These are phyloP conservation scores for Nectriaceae sp. DNA, from an alignment of 2,329 filamentous ascomycete genomes.

Conservation along the genomic window DNA sequence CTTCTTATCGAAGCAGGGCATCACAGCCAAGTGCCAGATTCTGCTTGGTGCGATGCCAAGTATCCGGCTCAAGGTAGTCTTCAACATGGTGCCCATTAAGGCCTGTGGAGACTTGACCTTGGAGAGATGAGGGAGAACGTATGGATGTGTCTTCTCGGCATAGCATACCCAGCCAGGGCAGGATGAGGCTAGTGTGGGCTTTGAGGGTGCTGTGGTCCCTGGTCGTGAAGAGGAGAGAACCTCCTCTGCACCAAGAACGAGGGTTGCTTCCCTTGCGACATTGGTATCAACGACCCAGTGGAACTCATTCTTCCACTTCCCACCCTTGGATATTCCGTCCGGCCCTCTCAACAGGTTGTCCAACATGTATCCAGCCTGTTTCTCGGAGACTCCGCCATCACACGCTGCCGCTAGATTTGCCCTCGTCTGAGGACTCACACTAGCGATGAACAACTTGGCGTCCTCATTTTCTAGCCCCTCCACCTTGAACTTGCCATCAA, in stretches of 20 bases:
- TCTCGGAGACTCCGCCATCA: conserved; percentile 69
- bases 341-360: conserved; percentile 72
- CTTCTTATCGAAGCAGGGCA: conserved; percentile 99
- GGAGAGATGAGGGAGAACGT: conserved; percentile 88
- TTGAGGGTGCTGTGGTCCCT: conserved; percentile 24
- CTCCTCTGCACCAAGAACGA: conserved; percentile 79
- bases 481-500: conserved; percentile 39
- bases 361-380: conserved; percentile 79
- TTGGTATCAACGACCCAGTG: conserved; percentile 92
- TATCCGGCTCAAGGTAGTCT: conserved; percentile 75
- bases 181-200: conserved; percentile 79
- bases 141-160: conserved; percentile 95
- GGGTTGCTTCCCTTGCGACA: conserved; percentile 74
- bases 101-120: conserved; percentile 93
- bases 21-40: conserved; percentile 93
- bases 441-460: conserved; percentile 85
- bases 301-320: conserved; percentile 75
- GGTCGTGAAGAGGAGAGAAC: conserved; percentile 46
- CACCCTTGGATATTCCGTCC: conserved; percentile 68
- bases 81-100: conserved; percentile 84
- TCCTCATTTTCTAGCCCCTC: conserved; percentile 58
- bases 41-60: conserved; percentile 73
- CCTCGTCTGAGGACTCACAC: conserved; percentile 86
- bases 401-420: conserved; percentile 88
- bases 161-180: conserved; percentile 99